These are phyloP conservation scores for Physcomitrium patens DNA, from an alignment of 225 moss, liverwort and hornwort genomes.

Conservation along the genomic window DNA sequence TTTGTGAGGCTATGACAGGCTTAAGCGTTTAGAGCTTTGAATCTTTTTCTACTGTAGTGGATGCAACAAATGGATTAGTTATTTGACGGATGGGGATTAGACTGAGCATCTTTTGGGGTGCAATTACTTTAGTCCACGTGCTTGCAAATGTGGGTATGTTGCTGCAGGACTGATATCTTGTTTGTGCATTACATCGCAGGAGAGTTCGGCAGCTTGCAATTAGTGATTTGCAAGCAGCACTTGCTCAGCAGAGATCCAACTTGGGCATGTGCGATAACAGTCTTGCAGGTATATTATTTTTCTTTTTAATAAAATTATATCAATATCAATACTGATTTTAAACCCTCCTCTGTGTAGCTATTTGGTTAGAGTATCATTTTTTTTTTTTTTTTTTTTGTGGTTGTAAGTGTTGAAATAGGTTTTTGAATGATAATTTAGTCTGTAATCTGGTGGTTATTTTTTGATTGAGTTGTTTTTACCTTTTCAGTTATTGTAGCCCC, in stretches of 20 bases:
- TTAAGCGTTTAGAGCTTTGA: slow-evolving; percentile 19
- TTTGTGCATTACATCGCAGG: slow-evolving; percentile 61
- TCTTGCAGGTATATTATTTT: slow-evolving; percentile 63
- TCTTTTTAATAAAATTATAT: not conserved
- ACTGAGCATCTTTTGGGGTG: not conserved
- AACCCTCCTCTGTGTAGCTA: not conserved
- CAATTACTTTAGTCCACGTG: slow-evolving; percentile 13
- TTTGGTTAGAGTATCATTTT: not conserved
- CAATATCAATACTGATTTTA: too few relatives aligned
- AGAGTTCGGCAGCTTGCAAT: slow-evolving; percentile 81
- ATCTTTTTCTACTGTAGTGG: not conserved
- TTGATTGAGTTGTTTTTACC: slow-evolving; percentile 20
- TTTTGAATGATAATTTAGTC: not conserved
- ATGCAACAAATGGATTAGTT: not conserved
- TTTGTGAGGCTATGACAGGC: slow-evolving; percentile 23
- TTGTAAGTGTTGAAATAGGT: not conserved
- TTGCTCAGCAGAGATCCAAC: slow-evolving; percentile 71
- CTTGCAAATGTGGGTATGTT: slow-evolving; percentile 10
- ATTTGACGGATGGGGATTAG: not conserved
- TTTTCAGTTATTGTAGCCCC: slow-evolving; percentile 93
- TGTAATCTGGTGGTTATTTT: slow-evolving; percentile 11
- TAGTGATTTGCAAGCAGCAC: slow-evolving; percentile 76
- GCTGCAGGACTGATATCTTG: slow-evolving; percentile 37
- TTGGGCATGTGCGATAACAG: slow-evolving; percentile 51
- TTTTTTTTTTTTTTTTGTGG: too few relatives aligned